Evolutionary conservation across 352 stramenopile genomes (phyloP).

Genomic region (Phytophthora sp.): DNA sequence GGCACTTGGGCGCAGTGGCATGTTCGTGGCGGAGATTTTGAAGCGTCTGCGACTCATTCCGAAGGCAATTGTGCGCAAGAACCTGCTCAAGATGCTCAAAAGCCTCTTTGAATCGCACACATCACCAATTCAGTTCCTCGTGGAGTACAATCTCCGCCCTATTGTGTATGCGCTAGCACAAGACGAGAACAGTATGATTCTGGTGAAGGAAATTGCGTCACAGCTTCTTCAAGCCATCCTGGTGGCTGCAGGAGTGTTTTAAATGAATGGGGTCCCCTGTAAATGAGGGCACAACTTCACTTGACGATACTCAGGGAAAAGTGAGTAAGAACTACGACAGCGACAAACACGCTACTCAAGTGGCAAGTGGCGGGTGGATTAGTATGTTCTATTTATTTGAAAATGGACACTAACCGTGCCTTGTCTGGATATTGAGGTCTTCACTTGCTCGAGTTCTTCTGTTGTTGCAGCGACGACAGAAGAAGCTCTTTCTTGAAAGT

Average conservation of each 20-base stretch:
- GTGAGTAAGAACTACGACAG: too few relatives aligned
- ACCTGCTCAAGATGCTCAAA: constrained; percentile 93
- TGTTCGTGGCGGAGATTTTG: constrained; percentile 90
- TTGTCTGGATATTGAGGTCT: constrained; percentile 21
- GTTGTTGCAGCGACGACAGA: constrained; percentile 51
- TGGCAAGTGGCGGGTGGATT: constrained; percentile 22
- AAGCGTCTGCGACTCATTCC: constrained; percentile 74
- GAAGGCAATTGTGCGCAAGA: constrained; percentile 91
- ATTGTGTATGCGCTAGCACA: constrained; percentile 81
- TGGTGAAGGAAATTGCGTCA: constrained; percentile 90
- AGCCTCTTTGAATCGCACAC: constrained; percentile 89
- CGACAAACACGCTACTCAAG: constrained; percentile 22
- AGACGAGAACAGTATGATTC: constrained; percentile 90
- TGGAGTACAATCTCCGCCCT: constrained; percentile 89
- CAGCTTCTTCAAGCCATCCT: constrained; percentile 85
- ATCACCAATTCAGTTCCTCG: constrained; percentile 83
- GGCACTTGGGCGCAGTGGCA: constrained; percentile 78
- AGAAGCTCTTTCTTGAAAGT: constrained; percentile 75
- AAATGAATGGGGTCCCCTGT: constrained; percentile 3
- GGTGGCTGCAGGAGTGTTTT: constrained; percentile 71
- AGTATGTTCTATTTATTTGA: constrained; percentile 47
- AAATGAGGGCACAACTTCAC: too few relatives aligned
- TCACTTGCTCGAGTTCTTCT: constrained; percentile 31
- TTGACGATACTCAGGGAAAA: too few relatives aligned
- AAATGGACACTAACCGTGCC: constrained; percentile 31